A percentile compares a stretch with the other conserved stretches of the same genome.
These are phyloP conservation scores for Balansia obtecta DNA, from an alignment of 2,329 filamentous ascomycete species.

Conservation along the genomic window DNA sequence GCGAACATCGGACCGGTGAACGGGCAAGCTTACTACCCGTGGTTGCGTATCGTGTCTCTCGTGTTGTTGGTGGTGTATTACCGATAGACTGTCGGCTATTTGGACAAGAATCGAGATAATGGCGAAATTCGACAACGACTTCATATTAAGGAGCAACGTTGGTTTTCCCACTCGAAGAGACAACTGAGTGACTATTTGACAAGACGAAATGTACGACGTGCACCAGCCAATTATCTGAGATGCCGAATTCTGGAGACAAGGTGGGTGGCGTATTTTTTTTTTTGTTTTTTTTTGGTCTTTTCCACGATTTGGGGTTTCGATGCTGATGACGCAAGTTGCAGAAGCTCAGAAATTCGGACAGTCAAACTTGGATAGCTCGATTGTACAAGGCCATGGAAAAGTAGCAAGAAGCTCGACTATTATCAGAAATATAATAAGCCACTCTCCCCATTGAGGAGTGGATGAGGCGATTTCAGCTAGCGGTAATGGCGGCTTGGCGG, in stretches of 20 bases:
- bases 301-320: not conserved
- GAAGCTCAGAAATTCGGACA: not conserved
- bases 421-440: not conserved
- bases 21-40: conserved; percentile 33
- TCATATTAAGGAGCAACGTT: conserved; percentile 21
- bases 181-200: not conserved
- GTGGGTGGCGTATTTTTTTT: not conserved
- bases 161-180: not conserved
- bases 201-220: not conserved
- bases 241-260: not conserved
- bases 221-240: not conserved
- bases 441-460: not conserved
- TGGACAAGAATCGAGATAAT: conserved; percentile 1
- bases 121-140: conserved; percentile 16
- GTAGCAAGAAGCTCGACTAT: not conserved
- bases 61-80: conserved; percentile 13
- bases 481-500: no score
- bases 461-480: no score
- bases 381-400: not conserved
- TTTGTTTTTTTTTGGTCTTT: not conserved
- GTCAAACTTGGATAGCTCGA: not conserved
- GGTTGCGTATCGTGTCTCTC: conserved; percentile 19
- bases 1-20: conserved; percentile 22
- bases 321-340: not conserved
- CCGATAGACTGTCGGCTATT: conserved; percentile 11